Evolutionary conservation across 495 filamentous ascomycete genomes (phyloP).

Genomic region (Podospora australis): DNA sequence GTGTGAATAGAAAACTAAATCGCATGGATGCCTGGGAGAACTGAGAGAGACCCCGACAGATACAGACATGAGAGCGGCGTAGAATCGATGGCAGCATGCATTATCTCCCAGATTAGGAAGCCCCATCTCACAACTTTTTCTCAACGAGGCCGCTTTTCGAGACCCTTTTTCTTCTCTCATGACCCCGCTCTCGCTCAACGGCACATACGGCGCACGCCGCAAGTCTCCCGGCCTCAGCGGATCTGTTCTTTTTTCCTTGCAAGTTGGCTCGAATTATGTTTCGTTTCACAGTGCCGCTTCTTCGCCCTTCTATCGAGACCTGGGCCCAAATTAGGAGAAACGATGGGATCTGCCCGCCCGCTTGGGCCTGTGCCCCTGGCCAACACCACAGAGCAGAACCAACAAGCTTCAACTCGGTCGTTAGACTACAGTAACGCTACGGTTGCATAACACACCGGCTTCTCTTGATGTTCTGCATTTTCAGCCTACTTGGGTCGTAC

Average conservation of each 20-base stretch:
- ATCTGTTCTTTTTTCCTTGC: too few relatives aligned
- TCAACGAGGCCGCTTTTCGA: slow-evolving; percentile 2
- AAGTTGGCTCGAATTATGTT: too few relatives aligned
- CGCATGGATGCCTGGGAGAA: too few relatives aligned
- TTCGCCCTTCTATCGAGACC: neutral
- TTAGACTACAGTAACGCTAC: too few relatives aligned
- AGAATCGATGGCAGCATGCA: neutral
- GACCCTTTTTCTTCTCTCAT: neutral
- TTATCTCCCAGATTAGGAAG: slow-evolving; percentile 2
- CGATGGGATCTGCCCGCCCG: slow-evolving; percentile 2
- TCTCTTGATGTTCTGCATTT: too few relatives aligned
- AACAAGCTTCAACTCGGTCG: slow-evolving; percentile 3
- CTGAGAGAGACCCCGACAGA: too few relatives aligned
- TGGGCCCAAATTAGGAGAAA: slow-evolving; percentile 4
- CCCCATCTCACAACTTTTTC: slow-evolving; percentile 5
- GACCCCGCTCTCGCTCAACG: slow-evolving; percentile 2
- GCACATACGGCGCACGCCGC: neutral
- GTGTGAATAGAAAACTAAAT: too few relatives aligned
- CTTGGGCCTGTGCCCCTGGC: slow-evolving; percentile 5
- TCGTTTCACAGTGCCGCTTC: slow-evolving; percentile 4
- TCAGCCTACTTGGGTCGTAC: too few relatives aligned
- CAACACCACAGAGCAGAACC: slow-evolving; percentile 2
- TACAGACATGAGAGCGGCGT: slow-evolving; percentile 4
- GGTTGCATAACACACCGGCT: too few relatives aligned
- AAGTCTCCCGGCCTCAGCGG: too few relatives aligned